phyloP scores from a whole-genome alignment of 371 early-diverging fungal genomes.

The Dinochytrium kinnereticum region DNA sequence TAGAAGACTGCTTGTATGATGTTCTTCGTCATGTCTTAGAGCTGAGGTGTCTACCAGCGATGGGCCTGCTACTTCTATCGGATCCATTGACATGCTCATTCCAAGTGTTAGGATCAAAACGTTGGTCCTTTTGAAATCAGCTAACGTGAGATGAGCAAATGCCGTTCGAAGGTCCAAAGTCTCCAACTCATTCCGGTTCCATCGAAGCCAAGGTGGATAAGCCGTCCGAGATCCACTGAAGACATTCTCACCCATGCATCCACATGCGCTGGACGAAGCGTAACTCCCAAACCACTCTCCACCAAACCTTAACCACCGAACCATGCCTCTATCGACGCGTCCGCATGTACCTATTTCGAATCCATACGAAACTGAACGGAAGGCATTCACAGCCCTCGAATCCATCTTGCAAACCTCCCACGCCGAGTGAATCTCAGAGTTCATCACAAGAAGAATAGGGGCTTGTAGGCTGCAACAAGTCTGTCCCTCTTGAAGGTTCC shows the following conservation, averaged over 20 bases:
- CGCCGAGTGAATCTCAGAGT: neutral
- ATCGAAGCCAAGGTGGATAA: neutral
- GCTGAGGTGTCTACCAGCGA: neutral
- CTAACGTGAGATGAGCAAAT: neutral
- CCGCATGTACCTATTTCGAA: neutral
- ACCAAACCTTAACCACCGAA: slow-evolving; percentile 1
- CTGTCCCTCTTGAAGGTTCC: neutral
- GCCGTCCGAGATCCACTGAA: too few relatives aligned
- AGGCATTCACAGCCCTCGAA: neutral
- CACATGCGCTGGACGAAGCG: neutral
- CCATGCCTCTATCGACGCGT: neutral
- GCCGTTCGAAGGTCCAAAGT: neutral
- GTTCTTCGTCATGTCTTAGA: too few relatives aligned
- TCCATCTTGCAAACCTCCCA: slow-evolving; percentile 6
- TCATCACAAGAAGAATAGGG: slow-evolving; percentile 1
- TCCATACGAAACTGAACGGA: neutral
- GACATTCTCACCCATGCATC: too few relatives aligned
- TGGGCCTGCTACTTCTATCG: neutral
- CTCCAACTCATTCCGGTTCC: neutral
- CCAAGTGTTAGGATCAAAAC: neutral
- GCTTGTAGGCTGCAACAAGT: neutral
- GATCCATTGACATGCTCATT: neutral
- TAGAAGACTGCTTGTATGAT: neutral
- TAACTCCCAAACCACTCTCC: neutral
- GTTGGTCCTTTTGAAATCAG: neutral